A percentile compares a stretch with the other conserved stretches of the same genome.
These are phyloP conservation scores for Anthoceros angustus DNA, from an alignment of 225 moss, liverwort and hornwort genomes.

Conservation along the genomic window DNA sequence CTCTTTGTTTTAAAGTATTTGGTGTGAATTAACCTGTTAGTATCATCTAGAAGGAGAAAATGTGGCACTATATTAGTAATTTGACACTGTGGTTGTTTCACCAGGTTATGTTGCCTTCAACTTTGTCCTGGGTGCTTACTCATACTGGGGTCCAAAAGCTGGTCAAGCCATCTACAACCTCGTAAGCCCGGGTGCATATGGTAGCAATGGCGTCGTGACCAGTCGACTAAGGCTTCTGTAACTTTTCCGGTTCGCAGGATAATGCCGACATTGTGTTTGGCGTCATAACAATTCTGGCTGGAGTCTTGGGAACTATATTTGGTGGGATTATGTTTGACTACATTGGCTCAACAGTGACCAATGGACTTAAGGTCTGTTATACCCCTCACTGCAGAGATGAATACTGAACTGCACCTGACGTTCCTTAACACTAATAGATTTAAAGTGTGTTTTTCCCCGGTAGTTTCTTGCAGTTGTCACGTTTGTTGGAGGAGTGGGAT, in stretches of 20 bases:
- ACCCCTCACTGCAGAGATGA: background rate
- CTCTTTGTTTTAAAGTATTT: too few relatives aligned
- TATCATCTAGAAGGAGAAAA: too few relatives aligned
- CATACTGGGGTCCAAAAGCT: slow-evolving; percentile 97
- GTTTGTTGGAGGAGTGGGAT: slow-evolving; percentile 45
- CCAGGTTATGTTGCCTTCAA: slow-evolving; percentile 74
- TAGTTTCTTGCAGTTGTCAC: slow-evolving; percentile 48
- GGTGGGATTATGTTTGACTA: slow-evolving; percentile 75
- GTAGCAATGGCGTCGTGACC: background rate
- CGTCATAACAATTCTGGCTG: slow-evolving; percentile 69
- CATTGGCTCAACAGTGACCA: slow-evolving; percentile 62
- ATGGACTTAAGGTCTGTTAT: slow-evolving; percentile 54
- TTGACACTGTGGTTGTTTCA: background rate
- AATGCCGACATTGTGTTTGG: slow-evolving; percentile 88
- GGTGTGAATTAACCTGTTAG: too few relatives aligned
- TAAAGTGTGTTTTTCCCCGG: slow-evolving; percentile 3
- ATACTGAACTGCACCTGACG: too few relatives aligned
- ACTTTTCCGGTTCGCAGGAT: slow-evolving; percentile 16
- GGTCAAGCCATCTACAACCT: slow-evolving; percentile 74
- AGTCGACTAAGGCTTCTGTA: background rate
- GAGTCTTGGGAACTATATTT: slow-evolving; percentile 66
- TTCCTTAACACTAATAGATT: background rate
- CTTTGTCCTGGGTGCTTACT: slow-evolving; percentile 86
- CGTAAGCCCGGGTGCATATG: slow-evolving; percentile 12
- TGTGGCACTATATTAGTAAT: background rate